Evolutionary conservation across 257 asterid genomes (phyloP), one percentile per base, ranked within the genome.

Genomic region (Solanum pinnatisectum): DNA sequence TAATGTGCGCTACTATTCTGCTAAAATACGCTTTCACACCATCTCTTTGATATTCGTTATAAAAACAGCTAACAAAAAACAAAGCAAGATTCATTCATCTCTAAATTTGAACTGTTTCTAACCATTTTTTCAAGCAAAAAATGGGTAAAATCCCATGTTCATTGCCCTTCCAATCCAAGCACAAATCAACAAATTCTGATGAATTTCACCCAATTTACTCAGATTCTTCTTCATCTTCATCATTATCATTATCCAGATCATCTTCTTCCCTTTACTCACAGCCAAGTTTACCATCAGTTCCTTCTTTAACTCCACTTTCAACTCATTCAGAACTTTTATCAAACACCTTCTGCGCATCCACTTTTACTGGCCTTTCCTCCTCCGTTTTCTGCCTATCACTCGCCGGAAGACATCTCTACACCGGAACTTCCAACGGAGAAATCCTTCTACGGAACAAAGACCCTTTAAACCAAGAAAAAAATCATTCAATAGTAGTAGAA

Each of bases 281-380:
- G 81, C 90, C 89, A 18, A 95, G 98, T 59, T 91, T 94, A 89
- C 95, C 94, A 5, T 92, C 96, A 4, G 90, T 95, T 74, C 97
- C 93, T 83, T 95, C 98, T 63, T 92, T 95, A 36, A 91, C 94
- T 36, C 91, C 93, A 13, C 78, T 93, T 32, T 8, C 90, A 70
- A 92, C 89, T 25, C 87, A 83, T 8, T 49, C 42, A 22, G 87
- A 74, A n/a, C 89, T 67, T 8, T 84, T 81, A 25, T 73, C 90
- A 44, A 32, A 90, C 89, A 71, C 88, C 89, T 90, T 88, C 90
- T 87, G 92, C 88, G 8, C 87, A 14, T 90, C 93, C 91, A 93
- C 96, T 40, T 92, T 94, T 27, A 91, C 90, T 56, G 91, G 92
- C 88, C 94, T 92, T 92, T 88, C 92, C 52, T 88, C 95, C 73